Conservation (phyloP, 2,329 filamentous ascomycete genomes). For the Dissoconium aciculare region DNA sequence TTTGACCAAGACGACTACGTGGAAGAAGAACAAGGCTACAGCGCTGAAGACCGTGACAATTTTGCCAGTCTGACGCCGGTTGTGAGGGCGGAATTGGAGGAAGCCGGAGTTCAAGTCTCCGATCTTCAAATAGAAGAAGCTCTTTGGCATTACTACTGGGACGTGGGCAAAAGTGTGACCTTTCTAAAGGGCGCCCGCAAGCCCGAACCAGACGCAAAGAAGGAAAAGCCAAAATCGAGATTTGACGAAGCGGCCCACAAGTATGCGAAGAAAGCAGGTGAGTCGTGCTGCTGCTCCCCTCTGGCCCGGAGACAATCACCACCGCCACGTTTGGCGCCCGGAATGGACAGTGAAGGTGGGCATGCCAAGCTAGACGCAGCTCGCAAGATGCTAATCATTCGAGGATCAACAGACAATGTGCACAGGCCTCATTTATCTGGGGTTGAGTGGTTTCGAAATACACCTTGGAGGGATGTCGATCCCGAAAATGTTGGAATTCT, state of each 20-base stretch:
- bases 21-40: constrained; percentile 26
- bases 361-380: neutral
- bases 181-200: constrained; percentile 47
- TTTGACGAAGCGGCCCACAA: constrained; percentile 35
- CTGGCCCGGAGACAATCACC: too few relatives aligned
- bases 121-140: constrained; percentile 72
- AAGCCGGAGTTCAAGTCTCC: constrained; percentile 33
- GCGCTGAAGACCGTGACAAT: constrained; percentile 26
- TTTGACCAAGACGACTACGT: constrained; percentile 38
- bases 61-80: constrained; percentile 21
- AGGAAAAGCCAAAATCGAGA: constrained; percentile 28
- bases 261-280: constrained; percentile 31
- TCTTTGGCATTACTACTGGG: constrained; percentile 92
- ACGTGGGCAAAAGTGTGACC: constrained; percentile 68
- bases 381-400: constrained; percentile 15
- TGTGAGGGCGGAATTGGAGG: constrained; percentile 22
- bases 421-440: constrained; percentile 25
- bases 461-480: constrained; percentile 70
- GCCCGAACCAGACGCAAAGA: constrained; percentile 20
- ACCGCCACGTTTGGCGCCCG: too few relatives aligned
- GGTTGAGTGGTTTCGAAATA: constrained; percentile 60
- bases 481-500: constrained; percentile 46
- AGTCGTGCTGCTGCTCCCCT: constrained; percentile 20
- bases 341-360: constrained; percentile 1
- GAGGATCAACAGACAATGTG: constrained; percentile 6